Percentiles rank a stretch among this genome's conserved stretches.
phyloP scores from a whole-genome alignment of 805 yeast species.

The Suhomyces sp. region DNA sequence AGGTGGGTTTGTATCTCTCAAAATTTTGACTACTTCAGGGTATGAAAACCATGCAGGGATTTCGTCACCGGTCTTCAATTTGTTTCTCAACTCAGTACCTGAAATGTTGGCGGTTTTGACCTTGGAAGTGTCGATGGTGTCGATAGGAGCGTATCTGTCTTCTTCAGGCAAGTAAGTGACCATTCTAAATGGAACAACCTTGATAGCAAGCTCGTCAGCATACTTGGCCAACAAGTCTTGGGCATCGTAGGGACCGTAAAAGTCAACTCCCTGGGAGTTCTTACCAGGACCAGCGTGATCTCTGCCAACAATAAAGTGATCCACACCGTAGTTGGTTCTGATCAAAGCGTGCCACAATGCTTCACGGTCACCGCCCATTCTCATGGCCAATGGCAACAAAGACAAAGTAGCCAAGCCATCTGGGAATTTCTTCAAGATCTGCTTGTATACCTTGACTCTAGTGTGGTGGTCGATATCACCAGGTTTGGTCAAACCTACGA shows the following conservation, averaged over 20 bases:
- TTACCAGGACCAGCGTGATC: conserved; percentile 98
- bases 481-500: conserved; percentile 94
- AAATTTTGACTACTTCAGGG: conserved; percentile 89
- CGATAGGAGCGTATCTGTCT: conserved; percentile 93
- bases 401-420: conserved; percentile 90
- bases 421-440: conserved; percentile 88
- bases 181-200: conserved; percentile 95
- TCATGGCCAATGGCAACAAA: conserved; percentile 90
- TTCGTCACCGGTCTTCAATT: conserved; percentile 78
- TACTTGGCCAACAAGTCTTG: conserved; percentile 79
- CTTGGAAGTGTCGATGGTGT: conserved; percentile 75
- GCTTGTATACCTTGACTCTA: conserved; percentile 92
- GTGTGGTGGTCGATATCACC: conserved; percentile 98
- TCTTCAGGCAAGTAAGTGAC: conserved; percentile 94
- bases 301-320: conserved; percentile 96
- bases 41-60: conserved; percentile 98
- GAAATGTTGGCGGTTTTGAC: conserved; percentile 82
- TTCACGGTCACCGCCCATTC: conserved; percentile 99
- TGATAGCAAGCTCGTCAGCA: conserved; percentile 76
- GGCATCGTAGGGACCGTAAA: conserved; percentile 96
- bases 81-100: conserved; percentile 90
- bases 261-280: conserved; percentile 84
- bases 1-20: conserved; percentile 92
- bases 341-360: conserved; percentile 98
- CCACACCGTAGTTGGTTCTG: conserved; percentile 94